A percentile compares a stretch with the other conserved stretches of the same genome.
Evolutionary conservation across 441 rosid species (phyloP).

Genomic region (Bocquillonia castaneifolia): DNA sequence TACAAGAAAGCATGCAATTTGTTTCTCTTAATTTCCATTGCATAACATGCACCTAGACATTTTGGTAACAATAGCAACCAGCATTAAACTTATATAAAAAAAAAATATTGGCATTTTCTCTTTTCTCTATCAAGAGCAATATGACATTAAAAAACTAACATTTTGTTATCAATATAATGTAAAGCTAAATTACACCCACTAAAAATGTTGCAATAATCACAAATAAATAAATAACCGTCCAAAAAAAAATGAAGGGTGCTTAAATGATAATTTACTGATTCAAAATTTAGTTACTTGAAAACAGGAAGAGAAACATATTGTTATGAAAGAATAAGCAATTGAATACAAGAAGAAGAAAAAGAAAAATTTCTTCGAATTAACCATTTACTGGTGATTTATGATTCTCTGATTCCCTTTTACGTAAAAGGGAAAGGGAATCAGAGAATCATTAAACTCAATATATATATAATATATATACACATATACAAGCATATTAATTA

Average conservation of each 20-base stretch:
- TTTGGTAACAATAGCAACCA: not conserved
- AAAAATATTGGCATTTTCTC: too few relatives aligned
- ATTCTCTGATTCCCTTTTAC: slow-evolving; percentile 63
- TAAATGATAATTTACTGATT: not conserved
- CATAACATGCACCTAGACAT: not conserved
- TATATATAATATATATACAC: not conserved
- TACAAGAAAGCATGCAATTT: not conserved
- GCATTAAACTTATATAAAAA: too few relatives aligned
- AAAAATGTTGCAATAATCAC: too few relatives aligned
- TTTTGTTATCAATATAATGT: too few relatives aligned
- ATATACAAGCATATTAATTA: not conserved
- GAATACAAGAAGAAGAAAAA: slow-evolving; percentile 1
- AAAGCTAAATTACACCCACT: too few relatives aligned
- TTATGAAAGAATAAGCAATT: not conserved
- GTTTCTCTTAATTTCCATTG: not conserved
- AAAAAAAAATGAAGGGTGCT: not conserved
- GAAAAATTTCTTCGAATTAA: slow-evolving; percentile 17
- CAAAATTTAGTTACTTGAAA: slow-evolving; percentile 6
- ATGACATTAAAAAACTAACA: too few relatives aligned
- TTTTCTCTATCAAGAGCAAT: too few relatives aligned
- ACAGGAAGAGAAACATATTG: not conserved
- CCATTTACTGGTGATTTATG: slow-evolving; percentile 22
- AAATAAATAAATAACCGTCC: too few relatives aligned
- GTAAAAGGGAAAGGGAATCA: slow-evolving; percentile 47
- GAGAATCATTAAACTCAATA: slow-evolving; percentile 46